A percentile compares a stretch with the other conserved stretches of the same genome.
phyloP scores from a whole-genome alignment of 495 filamentous ascomycete genomes.

The Aspergillus ostianus region DNA sequence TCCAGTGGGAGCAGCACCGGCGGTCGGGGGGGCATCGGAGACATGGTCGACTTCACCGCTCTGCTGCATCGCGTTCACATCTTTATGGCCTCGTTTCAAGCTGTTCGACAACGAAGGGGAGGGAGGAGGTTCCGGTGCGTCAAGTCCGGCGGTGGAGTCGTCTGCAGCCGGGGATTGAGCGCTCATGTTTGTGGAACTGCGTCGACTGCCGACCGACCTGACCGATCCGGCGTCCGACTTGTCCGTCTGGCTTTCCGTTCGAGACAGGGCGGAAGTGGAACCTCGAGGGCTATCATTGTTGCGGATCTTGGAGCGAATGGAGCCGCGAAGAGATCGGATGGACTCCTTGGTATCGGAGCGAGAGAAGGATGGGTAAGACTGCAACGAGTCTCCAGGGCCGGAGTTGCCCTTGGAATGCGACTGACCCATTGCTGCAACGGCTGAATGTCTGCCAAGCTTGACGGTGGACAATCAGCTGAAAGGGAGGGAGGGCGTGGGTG shows the following conservation, averaged over 20 bases:
- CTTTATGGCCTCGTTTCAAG: conserved; percentile 70
- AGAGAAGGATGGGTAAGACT: conserved; percentile 86
- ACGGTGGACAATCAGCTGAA: conserved; percentile 17
- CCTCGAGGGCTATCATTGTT: conserved; percentile 69
- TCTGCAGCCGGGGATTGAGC: conserved; percentile 37
- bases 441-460: conserved; percentile 38
- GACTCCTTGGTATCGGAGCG: conserved; percentile 96
- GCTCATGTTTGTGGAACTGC: conserved; percentile 38
- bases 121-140: conserved; percentile 73
- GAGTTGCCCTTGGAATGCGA: conserved; percentile 77
- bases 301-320: conserved; percentile 74
- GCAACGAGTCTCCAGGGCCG: conserved; percentile 56
- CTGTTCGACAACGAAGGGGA: conserved; percentile 83
- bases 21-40: conserved; percentile 83
- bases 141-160: conserved; percentile 36
- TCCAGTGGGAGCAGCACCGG: conserved; percentile 44
- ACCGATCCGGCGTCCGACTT: conserved; percentile 74
- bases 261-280: conserved; percentile 63
- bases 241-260: conserved; percentile 57
- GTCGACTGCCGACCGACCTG: conserved; percentile 61
- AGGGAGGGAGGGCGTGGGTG: not conserved
- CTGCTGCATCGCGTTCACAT: conserved; percentile 76
- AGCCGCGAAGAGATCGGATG: conserved; percentile 74
- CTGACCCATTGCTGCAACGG: conserved; percentile 75
- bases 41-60: conserved; percentile 92